Conservation (phyloP, 2,329 filamentous ascomycete species). For the Colletotrichum eleusines region DNA sequence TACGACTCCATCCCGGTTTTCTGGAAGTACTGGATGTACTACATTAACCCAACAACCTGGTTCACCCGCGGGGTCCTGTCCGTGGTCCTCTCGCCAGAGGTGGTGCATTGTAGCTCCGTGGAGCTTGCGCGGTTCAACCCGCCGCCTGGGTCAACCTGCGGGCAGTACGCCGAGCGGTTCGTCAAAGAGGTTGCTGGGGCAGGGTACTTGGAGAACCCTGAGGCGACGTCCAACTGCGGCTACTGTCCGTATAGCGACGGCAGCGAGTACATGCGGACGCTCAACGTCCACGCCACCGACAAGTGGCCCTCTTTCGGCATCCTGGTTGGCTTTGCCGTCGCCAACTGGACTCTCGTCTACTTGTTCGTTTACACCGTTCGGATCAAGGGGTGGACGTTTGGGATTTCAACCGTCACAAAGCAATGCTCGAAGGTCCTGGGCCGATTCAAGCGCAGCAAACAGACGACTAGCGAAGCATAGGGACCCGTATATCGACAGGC, state of each 20-base stretch:
- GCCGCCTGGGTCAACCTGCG: constrained; percentile 74
- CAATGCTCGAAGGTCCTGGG: background rate
- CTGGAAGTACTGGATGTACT: constrained; percentile 54
- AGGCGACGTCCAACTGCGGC: constrained; percentile 70
- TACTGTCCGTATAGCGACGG: constrained; percentile 74
- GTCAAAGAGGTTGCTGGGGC: constrained; percentile 54
- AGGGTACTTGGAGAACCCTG: constrained; percentile 74
- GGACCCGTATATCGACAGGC: too few species aligned
- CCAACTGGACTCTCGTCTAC: constrained; percentile 79
- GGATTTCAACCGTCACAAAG: constrained; percentile 46
- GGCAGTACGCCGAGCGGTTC: constrained; percentile 72
- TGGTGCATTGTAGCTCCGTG: constrained; percentile 57
- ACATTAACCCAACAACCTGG: constrained; percentile 41
- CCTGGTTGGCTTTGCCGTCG: constrained; percentile 77
- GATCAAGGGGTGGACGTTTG: constrained; percentile 78
- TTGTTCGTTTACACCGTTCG: constrained; percentile 83
- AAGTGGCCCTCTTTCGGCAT: constrained; percentile 79
- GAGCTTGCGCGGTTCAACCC: constrained; percentile 64
- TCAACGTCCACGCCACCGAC: constrained; percentile 63
- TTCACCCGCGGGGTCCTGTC: constrained; percentile 37
- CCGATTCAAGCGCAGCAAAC: background rate
- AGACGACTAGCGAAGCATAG: background rate
- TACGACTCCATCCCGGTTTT: constrained; percentile 53
- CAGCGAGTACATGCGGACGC: constrained; percentile 72
- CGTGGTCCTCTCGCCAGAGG: constrained; percentile 33